phyloP scores from a whole-genome alignment of 2,329 filamentous ascomycete genomes.

The Fusarium guadeloupense region DNA sequence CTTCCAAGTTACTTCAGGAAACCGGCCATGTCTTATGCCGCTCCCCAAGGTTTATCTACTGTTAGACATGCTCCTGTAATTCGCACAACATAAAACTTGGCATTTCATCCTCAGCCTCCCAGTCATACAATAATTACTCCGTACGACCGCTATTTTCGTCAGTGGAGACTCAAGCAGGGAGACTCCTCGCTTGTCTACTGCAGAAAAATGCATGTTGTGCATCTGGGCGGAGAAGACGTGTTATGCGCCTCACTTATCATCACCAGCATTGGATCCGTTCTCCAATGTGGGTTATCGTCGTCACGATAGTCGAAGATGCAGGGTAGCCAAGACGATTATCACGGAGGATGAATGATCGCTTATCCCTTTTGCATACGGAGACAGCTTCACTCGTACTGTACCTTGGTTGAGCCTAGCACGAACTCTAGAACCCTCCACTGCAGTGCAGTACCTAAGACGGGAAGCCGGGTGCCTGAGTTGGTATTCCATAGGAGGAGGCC shows the following conservation, averaged over 20 bases:
- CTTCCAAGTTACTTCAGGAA: no score
- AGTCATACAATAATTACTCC: no score
- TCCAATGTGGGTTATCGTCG: not conserved
- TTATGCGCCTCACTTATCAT: no score
- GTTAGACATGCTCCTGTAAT: no score
- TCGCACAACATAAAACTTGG: not conserved
- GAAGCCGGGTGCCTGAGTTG: constrained; percentile 21
- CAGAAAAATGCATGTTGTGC: not conserved
- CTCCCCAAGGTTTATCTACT: no score
- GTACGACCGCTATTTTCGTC: no score
- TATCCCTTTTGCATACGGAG: not conserved
- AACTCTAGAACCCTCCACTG: constrained; percentile 1
- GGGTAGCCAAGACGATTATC: not conserved
- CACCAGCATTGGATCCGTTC: no score
- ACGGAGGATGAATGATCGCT: not conserved
- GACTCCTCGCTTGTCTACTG: constrained; percentile 17
- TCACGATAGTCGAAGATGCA: not conserved
- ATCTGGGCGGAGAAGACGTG: not conserved
- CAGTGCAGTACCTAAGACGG: constrained; percentile 1
- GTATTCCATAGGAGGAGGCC: constrained; percentile 22
- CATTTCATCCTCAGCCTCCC: not conserved
- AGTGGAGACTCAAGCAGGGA: constrained; percentile 10
- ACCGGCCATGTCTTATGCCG: no score
- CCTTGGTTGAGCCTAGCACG: constrained; percentile 1
- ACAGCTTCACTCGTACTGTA: not conserved